Conservation (phyloP, 1,284 basidiomycete species). For the Ceratobasidium sp. region DNA sequence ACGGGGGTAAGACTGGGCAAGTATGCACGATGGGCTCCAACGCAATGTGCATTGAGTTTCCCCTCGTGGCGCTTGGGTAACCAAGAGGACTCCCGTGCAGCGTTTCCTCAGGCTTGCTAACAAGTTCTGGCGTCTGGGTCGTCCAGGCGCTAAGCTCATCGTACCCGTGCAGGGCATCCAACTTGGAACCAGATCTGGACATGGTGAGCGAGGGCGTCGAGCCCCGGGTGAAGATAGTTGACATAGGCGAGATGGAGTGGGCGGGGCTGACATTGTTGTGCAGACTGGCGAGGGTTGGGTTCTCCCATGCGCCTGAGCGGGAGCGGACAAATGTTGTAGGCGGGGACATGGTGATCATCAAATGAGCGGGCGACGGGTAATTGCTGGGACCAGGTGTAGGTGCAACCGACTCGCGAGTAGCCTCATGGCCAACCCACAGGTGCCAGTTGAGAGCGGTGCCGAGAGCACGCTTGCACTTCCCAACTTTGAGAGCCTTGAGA, state of each 20-base stretch:
- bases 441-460: conserved; percentile 83
- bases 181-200: conserved; percentile 12
- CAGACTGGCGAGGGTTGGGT: not conserved
- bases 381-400: not conserved
- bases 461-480: conserved; percentile 80
- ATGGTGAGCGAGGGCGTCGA: conserved; percentile 12
- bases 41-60: not conserved
- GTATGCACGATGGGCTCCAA: conserved; percentile 4
- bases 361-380: not conserved
- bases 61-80: conserved; percentile 3
- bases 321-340: not conserved
- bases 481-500: conserved; percentile 78
- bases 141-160: not conserved
- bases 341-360: not conserved
- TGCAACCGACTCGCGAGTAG: not conserved
- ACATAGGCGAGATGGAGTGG: not conserved
- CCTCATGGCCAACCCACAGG: conserved; percentile 73
- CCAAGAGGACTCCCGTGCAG: conserved; percentile 21
- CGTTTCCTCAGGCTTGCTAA: not conserved
- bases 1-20: not conserved
- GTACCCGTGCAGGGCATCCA: conserved; percentile 1
- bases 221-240: not conserved
- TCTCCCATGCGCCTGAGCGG: not conserved
- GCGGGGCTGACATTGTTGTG: not conserved
- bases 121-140: conserved; percentile 4